Evolutionary conservation across 75 land plant species (phyloP).

Genomic region (Picea glauca): DNA sequence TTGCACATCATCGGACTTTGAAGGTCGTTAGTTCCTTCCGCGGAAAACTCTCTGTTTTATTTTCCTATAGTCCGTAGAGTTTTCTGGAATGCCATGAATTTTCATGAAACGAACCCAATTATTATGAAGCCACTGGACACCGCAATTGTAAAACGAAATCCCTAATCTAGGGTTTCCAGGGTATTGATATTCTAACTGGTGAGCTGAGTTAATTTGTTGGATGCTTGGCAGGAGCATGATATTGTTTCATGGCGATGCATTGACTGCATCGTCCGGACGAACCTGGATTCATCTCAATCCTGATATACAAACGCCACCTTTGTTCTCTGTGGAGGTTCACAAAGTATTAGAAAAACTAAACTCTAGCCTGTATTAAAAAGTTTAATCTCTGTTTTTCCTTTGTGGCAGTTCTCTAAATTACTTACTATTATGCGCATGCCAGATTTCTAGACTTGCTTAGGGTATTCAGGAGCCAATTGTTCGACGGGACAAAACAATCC

Average conservation of each 20-base stretch:
- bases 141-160: not conserved
- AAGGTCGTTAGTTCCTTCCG: too few relatives aligned
- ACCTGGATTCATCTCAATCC: not conserved
- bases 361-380: not conserved
- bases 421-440: not conserved
- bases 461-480: too few relatives aligned
- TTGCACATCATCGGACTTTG: too few relatives aligned
- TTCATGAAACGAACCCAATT: not conserved
- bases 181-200: not conserved
- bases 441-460: not conserved
- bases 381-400: not conserved
- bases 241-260: not conserved
- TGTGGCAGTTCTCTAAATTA: not conserved
- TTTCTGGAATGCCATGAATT: too few relatives aligned
- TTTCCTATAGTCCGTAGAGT: too few relatives aligned
- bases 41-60: too few relatives aligned
- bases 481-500: too few relatives aligned
- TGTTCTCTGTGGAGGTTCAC: not conserved
- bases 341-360: not conserved
- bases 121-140: not conserved
- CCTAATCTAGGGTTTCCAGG: not conserved
- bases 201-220: not conserved
- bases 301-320: not conserved
- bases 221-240: not conserved
- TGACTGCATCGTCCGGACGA: not conserved